Percentiles rank a stretch among this genome's conserved stretches.
Evolutionary conservation across 306 rosid genomes (phyloP).

Genomic region (Boehmeria nivea): DNA sequence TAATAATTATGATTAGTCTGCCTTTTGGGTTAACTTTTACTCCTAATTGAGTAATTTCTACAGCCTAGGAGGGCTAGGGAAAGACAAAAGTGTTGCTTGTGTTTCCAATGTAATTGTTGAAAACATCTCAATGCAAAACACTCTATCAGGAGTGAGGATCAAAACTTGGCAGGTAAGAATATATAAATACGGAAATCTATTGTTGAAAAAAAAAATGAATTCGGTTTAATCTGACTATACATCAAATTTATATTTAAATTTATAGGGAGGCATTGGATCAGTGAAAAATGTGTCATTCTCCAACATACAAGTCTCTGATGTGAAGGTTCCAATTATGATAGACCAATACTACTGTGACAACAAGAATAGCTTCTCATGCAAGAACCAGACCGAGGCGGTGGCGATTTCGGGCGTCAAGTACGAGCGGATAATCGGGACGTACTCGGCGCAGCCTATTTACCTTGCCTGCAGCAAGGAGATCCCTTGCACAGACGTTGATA

Average conservation of each 20-base stretch:
- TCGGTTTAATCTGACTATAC: not conserved
- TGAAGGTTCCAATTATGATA: conserved; percentile 65
- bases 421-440: conserved; percentile 54
- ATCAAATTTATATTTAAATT: not conserved
- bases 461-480: conserved; percentile 69
- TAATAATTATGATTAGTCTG: not conserved
- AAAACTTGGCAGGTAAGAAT: conserved; percentile 93
- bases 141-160: conserved; percentile 81
- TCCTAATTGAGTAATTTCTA: conserved; percentile 9
- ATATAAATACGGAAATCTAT: too few species aligned
- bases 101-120: conserved; percentile 71
- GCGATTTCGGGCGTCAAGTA: conserved; percentile 56
- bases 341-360: conserved; percentile 91
- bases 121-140: conserved; percentile 58
- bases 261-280: conserved; percentile 84
- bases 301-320: conserved; percentile 59
- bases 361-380: conserved; percentile 30
- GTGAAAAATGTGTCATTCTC: conserved; percentile 85
- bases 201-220: too few species aligned
- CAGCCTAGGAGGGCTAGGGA: conserved; percentile 86
- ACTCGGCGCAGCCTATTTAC: conserved; percentile 52
- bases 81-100: conserved; percentile 66
- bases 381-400: conserved; percentile 66
- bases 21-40: not conserved
- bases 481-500: conserved; percentile 76